Conservation (phyloP, 164 flowering plant genomes). For the Liquidambar formosana region DNA sequence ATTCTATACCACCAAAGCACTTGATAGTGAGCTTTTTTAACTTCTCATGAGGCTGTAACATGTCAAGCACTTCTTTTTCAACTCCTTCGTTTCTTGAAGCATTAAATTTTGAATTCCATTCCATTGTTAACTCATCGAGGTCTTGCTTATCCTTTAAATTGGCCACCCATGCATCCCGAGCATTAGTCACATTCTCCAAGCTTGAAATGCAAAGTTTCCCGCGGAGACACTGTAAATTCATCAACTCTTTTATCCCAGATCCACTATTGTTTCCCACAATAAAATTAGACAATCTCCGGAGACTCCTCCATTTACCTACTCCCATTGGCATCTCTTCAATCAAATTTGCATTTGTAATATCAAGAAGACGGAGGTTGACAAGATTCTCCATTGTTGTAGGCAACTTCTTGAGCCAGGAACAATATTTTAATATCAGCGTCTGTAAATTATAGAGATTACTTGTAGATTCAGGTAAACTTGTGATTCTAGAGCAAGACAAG, state of each 20-base stretch:
- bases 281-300: slow-evolving; percentile 6
- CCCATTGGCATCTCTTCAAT: neutral
- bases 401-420: neutral
- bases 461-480: slow-evolving; percentile 5
- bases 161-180: slow-evolving; percentile 13
- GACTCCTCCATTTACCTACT: neutral
- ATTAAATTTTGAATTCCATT: neutral
- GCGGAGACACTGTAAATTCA: neutral
- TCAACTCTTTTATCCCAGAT: slow-evolving; percentile 4
- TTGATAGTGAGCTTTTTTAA: slow-evolving; percentile 7
- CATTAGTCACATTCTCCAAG: slow-evolving; percentile 15
- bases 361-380: slow-evolving; percentile 13
- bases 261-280: neutral
- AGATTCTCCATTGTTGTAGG: slow-evolving; percentile 2
- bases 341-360: neutral
- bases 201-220: slow-evolving; percentile 5
- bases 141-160: slow-evolving; percentile 13
- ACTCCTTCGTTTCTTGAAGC: neutral
- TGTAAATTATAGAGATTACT: slow-evolving; percentile 10
- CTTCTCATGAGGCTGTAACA: slow-evolving; percentile 6
- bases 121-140: slow-evolving; percentile 6
- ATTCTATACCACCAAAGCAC: slow-evolving; percentile 10
- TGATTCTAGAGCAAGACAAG: slow-evolving; percentile 5
- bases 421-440: slow-evolving; percentile 4
- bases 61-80: slow-evolving; percentile 6